Conservation (phyloP, 768 basidiomycete species). For the Paxillus involutus region DNA sequence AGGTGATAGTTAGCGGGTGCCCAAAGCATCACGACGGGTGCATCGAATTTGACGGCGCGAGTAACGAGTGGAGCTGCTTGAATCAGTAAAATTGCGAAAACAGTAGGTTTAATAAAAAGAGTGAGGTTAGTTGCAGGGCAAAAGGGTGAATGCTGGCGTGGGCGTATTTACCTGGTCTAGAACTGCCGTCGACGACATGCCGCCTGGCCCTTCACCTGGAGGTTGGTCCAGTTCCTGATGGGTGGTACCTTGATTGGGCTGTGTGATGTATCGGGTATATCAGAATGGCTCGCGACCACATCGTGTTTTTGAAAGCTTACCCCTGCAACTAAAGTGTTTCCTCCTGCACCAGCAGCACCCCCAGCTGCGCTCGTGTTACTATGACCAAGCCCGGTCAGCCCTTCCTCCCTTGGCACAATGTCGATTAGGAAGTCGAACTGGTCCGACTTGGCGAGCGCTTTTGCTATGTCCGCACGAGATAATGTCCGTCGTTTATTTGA, state of each 20-base stretch:
- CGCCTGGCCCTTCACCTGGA: slow-evolving; percentile 15
- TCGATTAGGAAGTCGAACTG: slow-evolving; percentile 98
- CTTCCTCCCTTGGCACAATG: slow-evolving; percentile 87
- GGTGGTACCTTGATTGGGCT: slow-evolving; percentile 24
- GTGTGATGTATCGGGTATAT: background rate
- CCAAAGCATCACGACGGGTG: slow-evolving; percentile 2
- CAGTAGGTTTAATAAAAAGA: background rate
- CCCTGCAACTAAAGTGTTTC: slow-evolving; percentile 21
- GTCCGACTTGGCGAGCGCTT: slow-evolving; percentile 89
- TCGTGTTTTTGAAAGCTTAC: slow-evolving; percentile 13
- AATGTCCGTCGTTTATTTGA: slow-evolving; percentile 95
- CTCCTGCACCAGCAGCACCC: slow-evolving; percentile 4
- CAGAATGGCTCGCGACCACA: background rate
- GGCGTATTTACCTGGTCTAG: slow-evolving; percentile 23
- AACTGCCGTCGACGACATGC: slow-evolving; percentile 15
- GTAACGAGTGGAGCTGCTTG: slow-evolving; percentile 2
- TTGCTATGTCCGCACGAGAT: slow-evolving; percentile 90
- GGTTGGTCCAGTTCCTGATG: slow-evolving; percentile 29
- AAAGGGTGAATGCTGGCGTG: background rate
- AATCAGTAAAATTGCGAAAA: slow-evolving; percentile 24
- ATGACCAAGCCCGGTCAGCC: slow-evolving; percentile 23
- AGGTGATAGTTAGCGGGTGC: background rate
- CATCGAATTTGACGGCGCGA: slow-evolving; percentile 5
- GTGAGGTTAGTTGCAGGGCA: background rate
- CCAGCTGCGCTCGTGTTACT: background rate